Percentiles rank a stretch among this genome's conserved stretches.
phyloP scores from a whole-genome alignment of 495 filamentous ascomycete genomes.

The Tetracladium setigerum region DNA sequence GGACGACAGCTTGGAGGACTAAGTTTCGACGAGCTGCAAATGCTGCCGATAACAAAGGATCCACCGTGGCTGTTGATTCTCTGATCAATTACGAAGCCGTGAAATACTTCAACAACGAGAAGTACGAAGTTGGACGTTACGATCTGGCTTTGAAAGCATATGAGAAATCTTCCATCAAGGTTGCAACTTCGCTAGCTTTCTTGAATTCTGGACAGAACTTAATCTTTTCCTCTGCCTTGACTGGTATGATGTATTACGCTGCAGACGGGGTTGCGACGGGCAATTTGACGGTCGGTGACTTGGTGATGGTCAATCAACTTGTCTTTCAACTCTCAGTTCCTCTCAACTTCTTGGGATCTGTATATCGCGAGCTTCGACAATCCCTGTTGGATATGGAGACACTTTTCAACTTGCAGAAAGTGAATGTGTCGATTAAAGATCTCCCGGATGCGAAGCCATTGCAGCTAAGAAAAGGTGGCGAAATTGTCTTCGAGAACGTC shows the following conservation, averaged over 20 bases:
- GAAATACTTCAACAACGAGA: conserved; percentile 99
- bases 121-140: conserved; percentile 85
- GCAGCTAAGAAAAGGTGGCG: conserved; percentile 64
- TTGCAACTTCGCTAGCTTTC: conserved; percentile 84
- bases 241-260: conserved; percentile 97
- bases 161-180: conserved; percentile 91
- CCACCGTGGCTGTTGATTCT: conserved; percentile 91
- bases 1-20: conserved; percentile 92
- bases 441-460: conserved; percentile 63
- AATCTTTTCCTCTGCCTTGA: conserved; percentile 92
- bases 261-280: conserved; percentile 81
- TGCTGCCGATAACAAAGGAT: conserved; percentile 90
- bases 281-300: conserved; percentile 80
- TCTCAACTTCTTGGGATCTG: conserved; percentile 90
- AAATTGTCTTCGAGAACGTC: conserved; percentile 92
- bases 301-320: conserved; percentile 98
- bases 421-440: conserved; percentile 84
- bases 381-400: conserved; percentile 97
- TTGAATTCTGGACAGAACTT: conserved; percentile 98
- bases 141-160: conserved; percentile 80
- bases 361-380: conserved; percentile 93
- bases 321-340: conserved; percentile 97
- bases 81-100: conserved; percentile 98
- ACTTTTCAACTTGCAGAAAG: conserved; percentile 96
- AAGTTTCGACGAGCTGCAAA: conserved; percentile 93